Base-by-base conservation (phyloP, 2,329 filamentous ascomycete genomes). In the Pyricularia pennisetigena region DNA sequence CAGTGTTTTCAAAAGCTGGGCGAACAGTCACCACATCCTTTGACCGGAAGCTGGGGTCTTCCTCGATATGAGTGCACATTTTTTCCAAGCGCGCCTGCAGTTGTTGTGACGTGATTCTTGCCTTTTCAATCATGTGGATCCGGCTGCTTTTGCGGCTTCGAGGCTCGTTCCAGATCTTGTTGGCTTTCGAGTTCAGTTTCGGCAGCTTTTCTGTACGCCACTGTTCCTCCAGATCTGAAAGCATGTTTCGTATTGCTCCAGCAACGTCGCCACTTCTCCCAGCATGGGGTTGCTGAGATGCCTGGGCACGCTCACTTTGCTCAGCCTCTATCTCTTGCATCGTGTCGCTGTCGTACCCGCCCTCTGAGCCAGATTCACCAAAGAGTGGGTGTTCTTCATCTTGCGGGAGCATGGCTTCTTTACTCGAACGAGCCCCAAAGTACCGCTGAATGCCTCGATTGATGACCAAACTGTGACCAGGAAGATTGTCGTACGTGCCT, bases 181-280 rank as follows among this genome's bases (percentile, higher is more conserved):
- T 83, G 0, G 90, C 90, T 69, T 82, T 87, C 5, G 75, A 75
- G 68, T 86, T 78, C 16, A 86, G 79, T 67, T 80, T 85, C 0
- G 86, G 84, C 7, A 86, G 79, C 71, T 87, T 88, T 1, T 78
- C 79, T n/a, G 80, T 75, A n/a, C 77, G 76, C 90, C 91, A 94
- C 4, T 77, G 75, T 3, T 78, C 74, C 65, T 82, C 80, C 69
- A 86, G 82, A 1, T 80, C 76, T 7, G 87, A 78, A 41, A 94
- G 81, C 14, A 86, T 76, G 0, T 75, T 71, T 3, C 83, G 76
- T 26, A 67, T 16, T 61, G 59, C 20, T 29, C 16, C n/a, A 20
- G 49, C 14, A 14, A 90, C 79, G 59, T 86, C 80, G 0, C 83
- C 81, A 3, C 65, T 41, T 10, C 78, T 76, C 14, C 88, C 76